Evolutionary conservation across 2,329 filamentous ascomycete species (phyloP).

Genomic region (Aspergillus sp.): DNA sequence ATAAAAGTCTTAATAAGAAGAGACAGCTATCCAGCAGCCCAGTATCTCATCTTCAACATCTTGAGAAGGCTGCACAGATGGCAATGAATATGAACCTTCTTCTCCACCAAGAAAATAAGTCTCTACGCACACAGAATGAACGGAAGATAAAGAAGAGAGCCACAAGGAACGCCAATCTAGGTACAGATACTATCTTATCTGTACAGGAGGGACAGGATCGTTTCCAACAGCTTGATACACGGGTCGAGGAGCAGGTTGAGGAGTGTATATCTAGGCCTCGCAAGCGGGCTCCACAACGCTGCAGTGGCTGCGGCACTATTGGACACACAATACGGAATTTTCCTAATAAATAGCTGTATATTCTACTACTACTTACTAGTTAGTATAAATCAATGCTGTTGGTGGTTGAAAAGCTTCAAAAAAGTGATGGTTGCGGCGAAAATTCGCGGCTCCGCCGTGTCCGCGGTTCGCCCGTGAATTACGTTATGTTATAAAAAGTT

Average conservation of each 20-base stretch:
- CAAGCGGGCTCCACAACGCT: not conserved
- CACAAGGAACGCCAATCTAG: not conserved
- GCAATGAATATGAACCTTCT: not conserved
- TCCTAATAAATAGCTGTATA: slow-evolving; percentile 3
- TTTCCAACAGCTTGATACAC: too few species aligned
- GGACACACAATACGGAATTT: not conserved
- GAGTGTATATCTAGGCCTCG: too few species aligned
- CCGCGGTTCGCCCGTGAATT: too few species aligned
- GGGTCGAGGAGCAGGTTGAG: too few species aligned
- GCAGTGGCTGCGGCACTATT: not conserved
- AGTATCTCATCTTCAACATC: not conserved
- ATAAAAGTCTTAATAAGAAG: not conserved
- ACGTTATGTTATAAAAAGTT: too few species aligned
- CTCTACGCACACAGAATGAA: not conserved
- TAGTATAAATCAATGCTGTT: not conserved
- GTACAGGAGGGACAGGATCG: too few species aligned
- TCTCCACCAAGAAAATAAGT: not conserved
- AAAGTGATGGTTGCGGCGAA: too few species aligned
- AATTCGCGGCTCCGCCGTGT: too few species aligned
- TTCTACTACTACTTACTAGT: not conserved
- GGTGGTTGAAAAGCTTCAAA: too few species aligned
- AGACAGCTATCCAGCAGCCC: not conserved
- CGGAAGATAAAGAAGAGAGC: not conserved
- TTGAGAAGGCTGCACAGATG: not conserved
- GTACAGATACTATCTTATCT: not conserved